A percentile compares a stretch with the other conserved stretches of the same genome.
These are phyloP conservation scores for Solanum hybrid DNA, from an alignment of 305 asterid genomes.

Conservation along the genomic window DNA sequence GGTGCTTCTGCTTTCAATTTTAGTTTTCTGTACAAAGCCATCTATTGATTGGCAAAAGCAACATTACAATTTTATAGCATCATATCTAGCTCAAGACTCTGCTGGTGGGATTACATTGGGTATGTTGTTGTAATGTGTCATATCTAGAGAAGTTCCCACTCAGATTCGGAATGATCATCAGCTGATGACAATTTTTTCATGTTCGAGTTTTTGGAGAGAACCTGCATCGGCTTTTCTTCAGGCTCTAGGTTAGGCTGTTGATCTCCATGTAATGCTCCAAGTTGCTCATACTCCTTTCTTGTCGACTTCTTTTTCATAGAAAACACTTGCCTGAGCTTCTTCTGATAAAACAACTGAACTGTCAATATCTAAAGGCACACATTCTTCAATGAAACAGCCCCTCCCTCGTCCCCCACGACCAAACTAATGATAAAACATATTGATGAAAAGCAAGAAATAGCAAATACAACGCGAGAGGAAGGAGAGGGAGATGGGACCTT, in stretches of 20 bases:
- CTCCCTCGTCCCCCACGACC: not conserved
- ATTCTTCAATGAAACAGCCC: not conserved
- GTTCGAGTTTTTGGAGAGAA: not conserved
- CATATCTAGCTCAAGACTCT: not conserved
- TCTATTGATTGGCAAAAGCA: not conserved
- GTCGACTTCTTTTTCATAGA: constrained; percentile 38
- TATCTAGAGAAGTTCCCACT: constrained; percentile 66
- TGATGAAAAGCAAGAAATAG: not conserved
- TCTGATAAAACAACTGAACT: constrained; percentile 25
- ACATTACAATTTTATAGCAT: not conserved
- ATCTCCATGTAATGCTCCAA: constrained; percentile 13
- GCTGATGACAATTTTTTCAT: constrained; percentile 7
- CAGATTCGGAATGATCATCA: constrained; percentile 40
- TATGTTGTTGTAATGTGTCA: not conserved
- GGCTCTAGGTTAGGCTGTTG: constrained; percentile 8
- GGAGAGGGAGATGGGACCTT: constrained; percentile 38
- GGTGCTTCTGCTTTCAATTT: not conserved
- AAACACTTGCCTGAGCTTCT: constrained; percentile 49
- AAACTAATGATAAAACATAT: not conserved
- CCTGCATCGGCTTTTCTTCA: constrained; percentile 8
- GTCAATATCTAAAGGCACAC: not conserved
- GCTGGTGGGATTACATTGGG: not conserved
- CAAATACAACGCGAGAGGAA: not conserved
- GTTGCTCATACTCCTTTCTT: constrained; percentile 26
- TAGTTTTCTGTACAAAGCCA: not conserved